Evolutionary conservation across 148 eudicot genomes (phyloP).

Genomic region (Rhododendron mucronatum): DNA sequence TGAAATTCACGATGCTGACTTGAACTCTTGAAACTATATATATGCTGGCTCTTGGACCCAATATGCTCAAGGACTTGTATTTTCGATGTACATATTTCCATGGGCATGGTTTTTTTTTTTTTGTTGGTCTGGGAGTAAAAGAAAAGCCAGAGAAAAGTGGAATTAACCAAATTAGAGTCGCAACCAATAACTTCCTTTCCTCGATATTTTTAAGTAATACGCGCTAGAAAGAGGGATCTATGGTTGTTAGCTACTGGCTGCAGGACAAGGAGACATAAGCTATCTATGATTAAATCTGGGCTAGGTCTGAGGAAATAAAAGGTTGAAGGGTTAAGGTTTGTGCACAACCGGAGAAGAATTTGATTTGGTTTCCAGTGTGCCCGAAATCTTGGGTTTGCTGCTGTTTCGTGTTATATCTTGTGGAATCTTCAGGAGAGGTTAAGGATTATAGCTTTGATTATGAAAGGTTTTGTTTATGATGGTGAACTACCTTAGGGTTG

Average conservation of each 20-base stretch:
- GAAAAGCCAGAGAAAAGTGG: too few relatives aligned
- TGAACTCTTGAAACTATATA: neutral
- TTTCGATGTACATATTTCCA: neutral
- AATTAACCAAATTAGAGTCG: too few relatives aligned
- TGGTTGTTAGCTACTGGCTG: too few relatives aligned
- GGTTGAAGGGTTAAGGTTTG: neutral
- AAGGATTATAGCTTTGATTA: neutral
- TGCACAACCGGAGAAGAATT: neutral
- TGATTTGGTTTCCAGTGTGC: neutral
- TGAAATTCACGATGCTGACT: neutral
- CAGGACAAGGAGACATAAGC: too few relatives aligned
- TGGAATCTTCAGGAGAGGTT: neutral
- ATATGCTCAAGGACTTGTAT: neutral
- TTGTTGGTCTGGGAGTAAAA: too few relatives aligned
- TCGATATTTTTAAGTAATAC: too few relatives aligned
- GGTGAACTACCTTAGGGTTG: neutral
- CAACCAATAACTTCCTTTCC: too few relatives aligned
- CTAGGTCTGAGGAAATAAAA: too few relatives aligned
- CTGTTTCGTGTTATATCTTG: neutral
- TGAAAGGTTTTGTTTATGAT: neutral
- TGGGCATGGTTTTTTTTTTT: neutral
- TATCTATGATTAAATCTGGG: too few relatives aligned
- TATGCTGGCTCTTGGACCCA: neutral
- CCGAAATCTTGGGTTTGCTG: neutral
- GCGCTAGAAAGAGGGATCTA: too few relatives aligned